Conservation (phyloP, 257 asterid genomes). For the Prunella vulgaris region DNA sequence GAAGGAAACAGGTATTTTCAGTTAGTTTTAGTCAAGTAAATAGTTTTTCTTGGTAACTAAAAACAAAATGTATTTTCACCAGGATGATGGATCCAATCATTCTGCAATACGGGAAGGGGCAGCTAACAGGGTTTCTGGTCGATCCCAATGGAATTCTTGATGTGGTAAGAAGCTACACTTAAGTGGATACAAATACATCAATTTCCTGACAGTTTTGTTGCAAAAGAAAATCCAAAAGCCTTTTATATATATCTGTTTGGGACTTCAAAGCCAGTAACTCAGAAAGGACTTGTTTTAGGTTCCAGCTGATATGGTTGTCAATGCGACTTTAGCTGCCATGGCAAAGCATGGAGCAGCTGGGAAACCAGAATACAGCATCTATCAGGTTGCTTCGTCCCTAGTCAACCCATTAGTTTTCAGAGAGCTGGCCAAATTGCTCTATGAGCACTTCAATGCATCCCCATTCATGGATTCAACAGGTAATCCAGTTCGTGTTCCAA, state of each 20-base stretch:
- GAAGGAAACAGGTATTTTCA: slow-evolving; percentile 79
- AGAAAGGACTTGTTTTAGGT: slow-evolving; percentile 38
- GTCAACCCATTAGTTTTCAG: slow-evolving; percentile 71
- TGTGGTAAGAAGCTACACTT: slow-evolving; percentile 54
- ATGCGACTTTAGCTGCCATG: slow-evolving; percentile 93
- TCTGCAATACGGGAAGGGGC: slow-evolving; percentile 87
- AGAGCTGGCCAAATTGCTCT: slow-evolving; percentile 62
- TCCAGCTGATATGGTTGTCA: slow-evolving; percentile 97
- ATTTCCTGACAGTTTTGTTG: neutral
- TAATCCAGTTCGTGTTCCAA: slow-evolving; percentile 59
- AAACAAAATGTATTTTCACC: neutral
- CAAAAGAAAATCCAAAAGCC: neutral
- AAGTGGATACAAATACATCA: neutral
- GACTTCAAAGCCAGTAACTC: neutral
- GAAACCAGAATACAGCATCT: slow-evolving; percentile 36
- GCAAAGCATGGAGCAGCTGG: slow-evolving; percentile 80
- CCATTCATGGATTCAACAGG: slow-evolving; percentile 77
- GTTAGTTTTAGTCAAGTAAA: neutral
- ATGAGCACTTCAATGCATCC: slow-evolving; percentile 60
- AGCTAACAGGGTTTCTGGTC: slow-evolving; percentile 81
- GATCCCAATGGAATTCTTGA: slow-evolving; percentile 93
- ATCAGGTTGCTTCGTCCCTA: slow-evolving; percentile 79
- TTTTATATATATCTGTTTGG: too few relatives aligned
- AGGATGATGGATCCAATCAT: slow-evolving; percentile 99
- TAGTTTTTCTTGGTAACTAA: neutral